Evolutionary conservation across 192 early-diverging fungal species (phyloP).

Genomic region (Rhizoclosmatium globosum): DNA sequence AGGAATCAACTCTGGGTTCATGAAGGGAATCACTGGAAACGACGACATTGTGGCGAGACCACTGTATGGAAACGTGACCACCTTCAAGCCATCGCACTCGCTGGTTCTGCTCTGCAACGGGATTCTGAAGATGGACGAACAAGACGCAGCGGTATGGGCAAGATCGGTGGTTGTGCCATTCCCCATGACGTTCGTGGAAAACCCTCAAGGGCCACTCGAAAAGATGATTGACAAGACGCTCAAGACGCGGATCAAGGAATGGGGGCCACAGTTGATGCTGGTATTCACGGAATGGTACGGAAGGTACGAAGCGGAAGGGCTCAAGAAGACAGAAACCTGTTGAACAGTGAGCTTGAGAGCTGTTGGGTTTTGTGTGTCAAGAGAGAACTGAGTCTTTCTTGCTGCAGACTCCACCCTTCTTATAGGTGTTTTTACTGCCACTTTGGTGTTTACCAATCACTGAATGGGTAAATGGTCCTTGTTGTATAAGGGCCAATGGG

Average conservation of each 20-base stretch:
- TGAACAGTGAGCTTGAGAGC: too few species aligned
- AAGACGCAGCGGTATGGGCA: background rate
- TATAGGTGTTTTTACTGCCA: too few species aligned
- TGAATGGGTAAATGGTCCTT: too few species aligned
- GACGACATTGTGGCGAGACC: background rate
- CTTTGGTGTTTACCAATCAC: too few species aligned
- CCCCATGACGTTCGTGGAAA: background rate
- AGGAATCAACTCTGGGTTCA: conserved; percentile 8
- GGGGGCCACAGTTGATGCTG: conserved; percentile 3
- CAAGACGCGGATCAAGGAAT: background rate
- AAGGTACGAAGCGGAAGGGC: background rate
- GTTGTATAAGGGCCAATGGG: too few species aligned
- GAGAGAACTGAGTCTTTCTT: too few species aligned
- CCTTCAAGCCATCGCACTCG: background rate
- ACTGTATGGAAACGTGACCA: background rate
- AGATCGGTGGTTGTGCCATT: background rate
- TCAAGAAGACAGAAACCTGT: background rate
- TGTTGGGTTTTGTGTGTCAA: too few species aligned
- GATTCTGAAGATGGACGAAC: background rate
- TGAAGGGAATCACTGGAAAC: conserved; percentile 12
- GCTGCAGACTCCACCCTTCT: too few species aligned
- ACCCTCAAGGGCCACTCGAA: background rate
- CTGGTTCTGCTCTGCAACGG: background rate
- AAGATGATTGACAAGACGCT: background rate
- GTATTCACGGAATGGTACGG: conserved; percentile 3